Base-by-base conservation (phyloP, 2,329 filamentous ascomycete species). In the Calonectria hongkongensis region DNA sequence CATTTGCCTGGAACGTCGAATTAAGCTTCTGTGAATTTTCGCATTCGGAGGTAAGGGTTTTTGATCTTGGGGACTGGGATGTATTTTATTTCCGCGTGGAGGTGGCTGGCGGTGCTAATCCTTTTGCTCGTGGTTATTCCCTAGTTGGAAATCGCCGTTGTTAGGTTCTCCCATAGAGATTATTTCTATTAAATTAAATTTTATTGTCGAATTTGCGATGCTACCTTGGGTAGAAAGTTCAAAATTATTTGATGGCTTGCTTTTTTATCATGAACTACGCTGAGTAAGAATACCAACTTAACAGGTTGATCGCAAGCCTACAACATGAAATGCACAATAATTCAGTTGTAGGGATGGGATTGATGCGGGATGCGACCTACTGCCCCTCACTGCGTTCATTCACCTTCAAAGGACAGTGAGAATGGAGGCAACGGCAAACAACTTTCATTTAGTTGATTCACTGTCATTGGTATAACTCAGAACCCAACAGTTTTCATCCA, bases 21-120 rank as follows among this genome's bases (percentile, higher is more conserved):
- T 70, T 76, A 78, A 78, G 70, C 76, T 78, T 64, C 50, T 28
- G 21, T 39, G 25, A 36, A 58, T 68, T 28, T 71, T 66, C 28
- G 50, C 25, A 58, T 67, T 47, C 30, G 21, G 43, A 12, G 28
- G 21, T 63, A 62, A 15, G 45, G 63, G 36, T 47, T 6, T 6
- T 47, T 62, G 36, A 12, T 54, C 16, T 66, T 54, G 27, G 30
- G 10, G 28, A 43, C 39, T 64, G 47, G n/a, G 12, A 47, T 54
- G 51, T 60, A 41, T 41, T 60, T 60, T 60, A 41, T 41, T 60
- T 60, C 21, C 33, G 33, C 33, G 5, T 25, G 10, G 39, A 16
- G 25, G 16, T 36, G n/a, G 54, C 33, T 36, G 39, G 15, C 33
- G 27, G 13, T 16, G 15, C 13, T 13, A 18, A 7, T 27, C 18